A percentile compares a stretch with the other conserved stretches of the same genome.
Evolutionary conservation across 495 filamentous ascomycete species (phyloP).

Genomic region (Penicillium flavigenum): DNA sequence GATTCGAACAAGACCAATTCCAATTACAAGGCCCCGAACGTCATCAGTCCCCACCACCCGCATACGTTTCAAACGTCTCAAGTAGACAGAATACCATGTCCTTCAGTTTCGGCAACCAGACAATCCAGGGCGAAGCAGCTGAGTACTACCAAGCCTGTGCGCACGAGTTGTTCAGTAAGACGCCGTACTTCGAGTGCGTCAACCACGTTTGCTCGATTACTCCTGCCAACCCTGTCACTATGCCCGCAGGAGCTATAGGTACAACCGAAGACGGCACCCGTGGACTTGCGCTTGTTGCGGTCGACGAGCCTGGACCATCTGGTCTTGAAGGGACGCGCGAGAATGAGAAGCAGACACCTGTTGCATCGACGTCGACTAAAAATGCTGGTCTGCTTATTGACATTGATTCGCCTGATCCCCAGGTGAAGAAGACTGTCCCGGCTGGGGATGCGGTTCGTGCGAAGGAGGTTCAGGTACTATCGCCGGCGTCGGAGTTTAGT

Average conservation of each 20-base stretch:
- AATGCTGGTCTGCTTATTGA: slow-evolving; percentile 31
- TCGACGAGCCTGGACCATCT: neutral
- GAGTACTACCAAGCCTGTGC: slow-evolving; percentile 56
- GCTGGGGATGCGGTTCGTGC: neutral
- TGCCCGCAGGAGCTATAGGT: slow-evolving; percentile 5
- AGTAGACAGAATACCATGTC: slow-evolving; percentile 19
- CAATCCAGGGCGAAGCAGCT: slow-evolving; percentile 45
- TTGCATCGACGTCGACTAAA: neutral
- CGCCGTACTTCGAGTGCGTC: slow-evolving; percentile 50
- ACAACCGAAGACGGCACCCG: neutral
- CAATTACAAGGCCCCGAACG: neutral
- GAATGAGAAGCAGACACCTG: neutral
- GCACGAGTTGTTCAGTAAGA: slow-evolving; percentile 49
- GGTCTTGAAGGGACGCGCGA: neutral
- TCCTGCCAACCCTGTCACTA: slow-evolving; percentile 13
- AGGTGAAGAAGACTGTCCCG: neutral
- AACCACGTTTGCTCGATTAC: slow-evolving; percentile 50
- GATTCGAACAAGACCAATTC: neutral
- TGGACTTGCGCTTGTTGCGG: neutral
- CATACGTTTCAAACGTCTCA: slow-evolving; percentile 4
- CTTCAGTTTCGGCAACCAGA: slow-evolving; percentile 30
- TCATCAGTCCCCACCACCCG: slow-evolving; percentile 10
- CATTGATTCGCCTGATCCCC: slow-evolving; percentile 27
- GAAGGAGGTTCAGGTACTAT: slow-evolving; percentile 10
- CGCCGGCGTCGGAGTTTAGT: slow-evolving; percentile 12